phyloP scores from a whole-genome alignment of 208 protist genomes.

The Trypanosoma melophagium region DNA sequence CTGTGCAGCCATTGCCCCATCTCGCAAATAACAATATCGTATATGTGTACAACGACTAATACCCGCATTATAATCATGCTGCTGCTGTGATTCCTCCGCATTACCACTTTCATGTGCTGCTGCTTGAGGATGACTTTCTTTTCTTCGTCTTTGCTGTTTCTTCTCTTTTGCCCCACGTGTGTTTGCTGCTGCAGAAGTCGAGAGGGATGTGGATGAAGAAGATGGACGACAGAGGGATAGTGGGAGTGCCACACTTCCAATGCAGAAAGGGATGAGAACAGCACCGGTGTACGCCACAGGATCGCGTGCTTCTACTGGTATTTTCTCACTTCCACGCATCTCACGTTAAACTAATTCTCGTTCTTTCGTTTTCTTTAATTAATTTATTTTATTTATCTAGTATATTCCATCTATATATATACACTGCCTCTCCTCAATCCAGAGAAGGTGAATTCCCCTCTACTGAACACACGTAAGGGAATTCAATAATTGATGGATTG shows the following conservation, averaged over 20 bases:
- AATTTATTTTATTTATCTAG: too few relatives aligned
- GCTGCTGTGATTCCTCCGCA: constrained; percentile 6
- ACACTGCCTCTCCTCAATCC: too few relatives aligned
- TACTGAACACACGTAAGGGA: too few relatives aligned
- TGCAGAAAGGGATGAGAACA: constrained; percentile 54
- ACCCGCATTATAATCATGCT: constrained; percentile 28
- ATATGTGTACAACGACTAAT: constrained; percentile 62
- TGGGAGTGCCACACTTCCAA: constrained; percentile 31
- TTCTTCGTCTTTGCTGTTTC: neutral
- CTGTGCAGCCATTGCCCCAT: constrained; percentile 43
- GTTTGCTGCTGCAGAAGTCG: neutral
- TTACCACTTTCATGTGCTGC: neutral
- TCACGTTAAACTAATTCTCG: neutral
- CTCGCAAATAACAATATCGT: constrained; percentile 79
- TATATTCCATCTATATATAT: too few relatives aligned
- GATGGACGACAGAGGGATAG: constrained; percentile 17
- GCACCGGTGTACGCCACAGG: constrained; percentile 59
- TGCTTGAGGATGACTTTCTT: neutral
- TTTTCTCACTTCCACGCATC: constrained; percentile 7
- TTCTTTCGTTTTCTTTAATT: neutral
- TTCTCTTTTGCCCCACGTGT: neutral
- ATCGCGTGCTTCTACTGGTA: constrained; percentile 5
- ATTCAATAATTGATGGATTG: too few relatives aligned
- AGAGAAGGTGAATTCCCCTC: too few relatives aligned
- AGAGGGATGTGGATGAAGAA: neutral